phyloP scores from a whole-genome alignment of 805 yeast genomes.

The Zygosaccharomyces gambellarensis region DNA sequence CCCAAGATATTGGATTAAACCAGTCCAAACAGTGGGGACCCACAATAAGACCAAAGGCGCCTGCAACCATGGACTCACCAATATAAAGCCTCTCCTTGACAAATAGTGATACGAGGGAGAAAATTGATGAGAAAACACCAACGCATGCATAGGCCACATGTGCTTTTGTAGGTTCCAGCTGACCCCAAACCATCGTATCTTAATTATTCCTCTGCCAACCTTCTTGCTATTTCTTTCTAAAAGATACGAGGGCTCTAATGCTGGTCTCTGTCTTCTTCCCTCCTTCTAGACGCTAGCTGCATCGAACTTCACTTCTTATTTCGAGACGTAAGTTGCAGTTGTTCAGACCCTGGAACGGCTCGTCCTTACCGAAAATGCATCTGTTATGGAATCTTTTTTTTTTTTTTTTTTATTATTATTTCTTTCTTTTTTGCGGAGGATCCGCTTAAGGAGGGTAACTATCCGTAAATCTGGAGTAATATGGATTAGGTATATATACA shows the following conservation, averaged over 20 bases:
- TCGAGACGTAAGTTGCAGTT: background rate
- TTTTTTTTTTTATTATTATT: background rate
- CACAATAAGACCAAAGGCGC: conserved; percentile 76
- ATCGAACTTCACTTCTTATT: background rate
- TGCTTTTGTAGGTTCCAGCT: conserved; percentile 46
- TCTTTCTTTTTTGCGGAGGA: background rate
- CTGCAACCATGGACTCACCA: conserved; percentile 89
- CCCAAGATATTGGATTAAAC: conserved; percentile 84
- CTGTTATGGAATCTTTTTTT: background rate
- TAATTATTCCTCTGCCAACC: background rate
- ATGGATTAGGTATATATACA: background rate
- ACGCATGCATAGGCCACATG: conserved; percentile 86
- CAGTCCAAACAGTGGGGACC: conserved; percentile 84
- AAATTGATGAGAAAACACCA: conserved; percentile 75
- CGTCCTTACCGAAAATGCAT: background rate
- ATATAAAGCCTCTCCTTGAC: conserved; percentile 79
- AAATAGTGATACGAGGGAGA: conserved; percentile 74
- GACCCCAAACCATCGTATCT: conserved; percentile 33
- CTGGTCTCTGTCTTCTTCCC: background rate
- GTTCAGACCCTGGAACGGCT: background rate
- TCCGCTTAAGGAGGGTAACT: conserved; percentile 7
- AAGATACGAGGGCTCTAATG: background rate
- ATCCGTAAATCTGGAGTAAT: conserved; percentile 1
- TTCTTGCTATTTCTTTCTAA: background rate
- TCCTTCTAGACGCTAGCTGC: background rate